phyloP scores from a whole-genome alignment of 129 eudicot genomes.

The Tagetes erecta region DNA sequence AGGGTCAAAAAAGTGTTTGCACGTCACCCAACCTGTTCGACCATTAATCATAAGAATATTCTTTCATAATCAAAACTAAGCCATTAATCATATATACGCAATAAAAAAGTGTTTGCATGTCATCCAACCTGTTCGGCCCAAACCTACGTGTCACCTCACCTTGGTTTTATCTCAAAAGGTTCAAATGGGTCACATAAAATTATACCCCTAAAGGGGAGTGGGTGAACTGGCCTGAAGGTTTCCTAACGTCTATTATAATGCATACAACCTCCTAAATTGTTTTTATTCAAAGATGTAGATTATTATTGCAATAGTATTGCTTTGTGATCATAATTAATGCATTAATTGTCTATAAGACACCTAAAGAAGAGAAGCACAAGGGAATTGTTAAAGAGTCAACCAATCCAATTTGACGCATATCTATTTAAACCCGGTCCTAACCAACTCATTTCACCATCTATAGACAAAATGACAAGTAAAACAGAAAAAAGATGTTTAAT shows the following conservation, averaged over 20 bases:
- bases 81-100: background rate
- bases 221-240: background rate
- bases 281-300: background rate
- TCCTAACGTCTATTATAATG: background rate
- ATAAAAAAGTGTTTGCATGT: background rate
- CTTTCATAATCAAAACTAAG: too few relatives aligned
- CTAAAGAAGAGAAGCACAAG: background rate
- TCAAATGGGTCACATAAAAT: background rate
- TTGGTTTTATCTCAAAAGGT: background rate
- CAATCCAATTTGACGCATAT: background rate
- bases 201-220: background rate
- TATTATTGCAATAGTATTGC: background rate
- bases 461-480: conserved; percentile 3
- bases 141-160: background rate
- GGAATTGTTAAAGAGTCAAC: background rate
- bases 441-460: background rate
- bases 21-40: too few relatives aligned
- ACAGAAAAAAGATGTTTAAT: conserved; percentile 14
- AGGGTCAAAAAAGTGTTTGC: too few relatives aligned
- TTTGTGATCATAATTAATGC: background rate
- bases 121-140: background rate
- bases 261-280: background rate
- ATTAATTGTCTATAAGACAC: background rate
- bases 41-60: too few relatives aligned
- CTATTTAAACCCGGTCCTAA: background rate